Base-by-base conservation (phyloP, 177 flowering plant species). In the Vitis hybrid region DNA sequence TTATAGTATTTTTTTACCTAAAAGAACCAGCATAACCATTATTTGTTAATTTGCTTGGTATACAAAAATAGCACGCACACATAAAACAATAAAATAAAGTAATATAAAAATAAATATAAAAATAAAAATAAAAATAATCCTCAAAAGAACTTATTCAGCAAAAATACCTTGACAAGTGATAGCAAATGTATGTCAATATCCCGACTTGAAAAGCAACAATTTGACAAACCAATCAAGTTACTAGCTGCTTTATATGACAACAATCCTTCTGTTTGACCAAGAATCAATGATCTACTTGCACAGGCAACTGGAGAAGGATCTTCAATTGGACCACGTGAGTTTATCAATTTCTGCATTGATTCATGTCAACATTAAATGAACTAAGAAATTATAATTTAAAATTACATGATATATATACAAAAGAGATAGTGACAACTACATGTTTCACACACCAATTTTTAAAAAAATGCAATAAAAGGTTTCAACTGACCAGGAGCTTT, bases 251-350 rank as follows among this genome's bases (percentile, higher is more conserved):
- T 86, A 72, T 87, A 96, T 9, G 98, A 85, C 75, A 93, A 81
- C 19, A 78, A 48, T 56, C 90, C 91, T 57, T 91, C 97, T 18
- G 76, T 60, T 67, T 89, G 88, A 66, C 82, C 85, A 80, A 87
- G 82, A 59, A 83, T 69, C 67, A 86, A 75, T 69, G 82, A 82
- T 76, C 84, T 83, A 61, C 80, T 81, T 54, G 93, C 92, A 77
- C 62, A 19, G 21, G 90, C 91, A 55, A 74, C 79, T 15, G 88
- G 88, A 70, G 97, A 96, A 74, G 97, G 97, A 80, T 96, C 97
- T 70, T 93, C 93, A 75, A 93, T 74, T 68, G 88, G 86, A 49
- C 89, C 95, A 70, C 80, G 70, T 49, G 81, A 72, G 71, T 80
- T 84, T 69, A 93, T 66, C 89, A 89, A 79, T 77, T 92, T 89